phyloP scores from a whole-genome alignment of 441 rosid genomes.

The Pelargonium myrrhifolium region DNA sequence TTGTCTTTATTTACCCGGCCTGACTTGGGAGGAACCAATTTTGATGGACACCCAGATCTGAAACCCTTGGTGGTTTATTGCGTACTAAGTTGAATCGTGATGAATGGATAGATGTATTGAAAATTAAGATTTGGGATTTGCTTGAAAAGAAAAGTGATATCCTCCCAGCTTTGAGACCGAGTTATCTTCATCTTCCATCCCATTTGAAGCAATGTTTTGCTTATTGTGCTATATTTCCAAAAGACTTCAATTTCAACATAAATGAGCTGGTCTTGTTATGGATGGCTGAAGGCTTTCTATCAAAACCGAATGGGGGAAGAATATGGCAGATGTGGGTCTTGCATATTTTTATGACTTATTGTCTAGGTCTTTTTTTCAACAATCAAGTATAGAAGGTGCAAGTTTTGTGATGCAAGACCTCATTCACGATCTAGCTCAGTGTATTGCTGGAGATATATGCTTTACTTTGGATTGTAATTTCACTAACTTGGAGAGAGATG shows the following conservation, averaged over 20 bases:
- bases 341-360: neutral
- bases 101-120: conserved; percentile 2
- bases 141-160: neutral
- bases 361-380: conserved; percentile 8
- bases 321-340: neutral
- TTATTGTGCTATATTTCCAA: conserved; percentile 13
- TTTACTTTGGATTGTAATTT: neutral
- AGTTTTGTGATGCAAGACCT: conserved; percentile 16
- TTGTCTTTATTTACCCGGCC: conserved; percentile 7
- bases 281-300: conserved; percentile 15
- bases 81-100: neutral
- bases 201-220: conserved; percentile 3
- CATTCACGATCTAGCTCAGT: conserved; percentile 14
- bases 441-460: neutral
- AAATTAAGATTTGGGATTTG: conserved; percentile 9
- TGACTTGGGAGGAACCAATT: neutral
- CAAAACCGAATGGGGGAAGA: neutral
- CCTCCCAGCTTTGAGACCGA: conserved; percentile 8
- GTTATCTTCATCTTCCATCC: neutral
- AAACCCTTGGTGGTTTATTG: conserved; percentile 7
- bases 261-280: conserved; percentile 2
- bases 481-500: neutral
- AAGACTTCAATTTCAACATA: neutral
- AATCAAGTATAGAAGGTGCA: neutral
- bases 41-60: neutral